Evolutionary conservation across 1,284 basidiomycete genomes (phyloP).

Genomic region (Fomitopsis schrenkii): DNA sequence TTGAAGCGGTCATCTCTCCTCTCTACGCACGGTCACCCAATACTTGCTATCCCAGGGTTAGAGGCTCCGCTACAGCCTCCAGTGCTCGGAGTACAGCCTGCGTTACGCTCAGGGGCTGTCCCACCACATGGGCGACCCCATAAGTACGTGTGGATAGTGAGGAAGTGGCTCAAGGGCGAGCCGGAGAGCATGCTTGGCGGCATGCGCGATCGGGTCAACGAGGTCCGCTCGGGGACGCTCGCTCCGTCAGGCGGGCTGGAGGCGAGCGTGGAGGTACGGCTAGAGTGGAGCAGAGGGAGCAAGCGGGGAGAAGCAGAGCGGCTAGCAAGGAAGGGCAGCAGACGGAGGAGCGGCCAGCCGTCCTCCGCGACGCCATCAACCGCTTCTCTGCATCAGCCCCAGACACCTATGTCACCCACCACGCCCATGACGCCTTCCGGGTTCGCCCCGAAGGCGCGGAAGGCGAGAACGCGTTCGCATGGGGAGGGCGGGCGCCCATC

Average conservation of each 20-base stretch:
- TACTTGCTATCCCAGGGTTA: not conserved
- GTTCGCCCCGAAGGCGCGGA: constrained; percentile 4
- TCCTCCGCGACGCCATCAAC: constrained; percentile 24
- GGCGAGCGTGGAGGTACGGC: constrained; percentile 55
- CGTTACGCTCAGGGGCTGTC: constrained; percentile 36
- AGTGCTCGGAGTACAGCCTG: constrained; percentile 63
- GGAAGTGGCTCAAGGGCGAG: constrained; percentile 71
- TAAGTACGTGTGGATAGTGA: constrained; percentile 81
- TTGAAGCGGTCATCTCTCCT: constrained; percentile 10
- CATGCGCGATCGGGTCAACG: constrained; percentile 34
- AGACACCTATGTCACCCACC: constrained; percentile 8
- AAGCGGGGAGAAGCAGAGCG: constrained; percentile 15
- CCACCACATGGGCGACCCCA: constrained; percentile 44
- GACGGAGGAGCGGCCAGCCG: constrained; percentile 9
- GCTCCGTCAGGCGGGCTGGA: constrained; percentile 14
- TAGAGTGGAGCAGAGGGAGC: constrained; percentile 69
- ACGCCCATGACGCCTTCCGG: not conserved
- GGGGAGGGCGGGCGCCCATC: constrained; percentile 10
- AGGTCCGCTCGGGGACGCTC: constrained; percentile 10
- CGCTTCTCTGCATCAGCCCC: constrained; percentile 18
- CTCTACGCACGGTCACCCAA: not conserved
- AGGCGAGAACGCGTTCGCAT: constrained; percentile 12
- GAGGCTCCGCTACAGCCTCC: constrained; percentile 40
- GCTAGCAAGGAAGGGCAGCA: constrained; percentile 2
- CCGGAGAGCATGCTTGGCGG: constrained; percentile 34